Base-by-base conservation (phyloP, 257 asterid species). In the Ophiorrhiza pumila region DNA sequence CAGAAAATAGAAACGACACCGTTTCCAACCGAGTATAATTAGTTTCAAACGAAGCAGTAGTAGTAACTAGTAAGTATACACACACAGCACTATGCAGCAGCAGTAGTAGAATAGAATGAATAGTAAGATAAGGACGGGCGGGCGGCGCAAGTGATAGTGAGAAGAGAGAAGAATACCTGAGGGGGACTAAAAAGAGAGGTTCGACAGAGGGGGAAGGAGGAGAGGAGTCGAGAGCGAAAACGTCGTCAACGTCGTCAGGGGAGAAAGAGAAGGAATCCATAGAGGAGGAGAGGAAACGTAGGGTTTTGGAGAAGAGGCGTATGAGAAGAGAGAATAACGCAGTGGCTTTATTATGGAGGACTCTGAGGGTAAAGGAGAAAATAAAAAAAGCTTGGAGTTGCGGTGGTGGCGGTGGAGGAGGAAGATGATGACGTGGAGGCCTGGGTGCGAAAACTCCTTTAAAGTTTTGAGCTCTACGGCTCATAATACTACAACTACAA, bases 101-200 rank as follows among this genome's bases (percentile, higher is more conserved):
- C n/a, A n/a, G n/a, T n/a, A n/a, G n/a, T n/a, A n/a, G n/a, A n/a
- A n/a, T n/a, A n/a, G n/a, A n/a, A n/a, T n/a, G n/a, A n/a, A n/a
- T n/a, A n/a, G n/a, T n/a, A n/a, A n/a, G n/a, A n/a, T n/a, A n/a
- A n/a, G n/a, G n/a, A n/a, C n/a, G n/a, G n/a, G n/a, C n/a, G n/a
- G 27, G 37, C n/a, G 37, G 53, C 2, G 12, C 1, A 41, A 4
- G 8, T 2, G 4, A 8, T 1, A 18, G 57, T 5, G 25, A 50
- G 42, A 7, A 37, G 7, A 18, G 50, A 41, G 52, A 4, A 34
- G 55, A 75, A 27, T 53, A 86, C 91, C 88, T 65, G 80, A 77
- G 83, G 62, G 90, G 32, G 58, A 88, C 95, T n/a, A 88, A 80
- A 69, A 63, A 82, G 39, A 80, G 59, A 20, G 87, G 77, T 11